Base-by-base conservation (phyloP, 345 rosid genomes). In the Salix caprea region DNA sequence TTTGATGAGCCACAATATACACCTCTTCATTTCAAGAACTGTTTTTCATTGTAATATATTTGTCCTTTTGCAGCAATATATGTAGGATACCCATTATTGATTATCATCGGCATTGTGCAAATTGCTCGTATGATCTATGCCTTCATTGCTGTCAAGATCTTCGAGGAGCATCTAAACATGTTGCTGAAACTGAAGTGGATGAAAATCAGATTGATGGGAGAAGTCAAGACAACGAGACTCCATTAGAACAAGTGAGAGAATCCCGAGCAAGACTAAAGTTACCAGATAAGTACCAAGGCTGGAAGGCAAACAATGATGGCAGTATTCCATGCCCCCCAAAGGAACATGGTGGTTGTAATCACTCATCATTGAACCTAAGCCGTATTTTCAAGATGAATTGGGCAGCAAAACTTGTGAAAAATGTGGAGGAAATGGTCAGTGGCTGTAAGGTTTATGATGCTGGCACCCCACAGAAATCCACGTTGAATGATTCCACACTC, bases 311-410 rank as follows among this genome's bases (percentile, higher is more conserved):
- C 56, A 62, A 83, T 70, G 94, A 92, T 75, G 90, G 97, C 78
- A 94, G 95, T 78, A 91, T 96, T 80, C 94, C 92, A 5, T 96
- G 99, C 82, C 98, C 98, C 18, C 95, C 95, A 23, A 88, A 80
- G 85, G 93, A 85, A 23, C 87, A 87, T 73, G 95, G 97, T 81
- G 99, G 98, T 77, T 96, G 99, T 78, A 89, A 92, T 76, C 82
- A 80, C 74, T 81, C 50, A 30, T 83, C 94, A 75, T 80, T 94
- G 84, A 90, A 86, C 76, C 91, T 96, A 28, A 86, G 89, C 68
- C 90, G 97, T 80, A 96, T 92, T 75, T 94, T 94, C 77, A 96
- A 96, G 91, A 94, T 94, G 97, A 96, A 92, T 73, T 96, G 98
- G 99, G 96, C 92, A 79, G 97, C 99, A 62, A 94, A 92, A 78